These are phyloP conservation scores for Grosmannia huntii DNA, from an alignment of 2,329 filamentous ascomycete species.

Conservation along the genomic window DNA sequence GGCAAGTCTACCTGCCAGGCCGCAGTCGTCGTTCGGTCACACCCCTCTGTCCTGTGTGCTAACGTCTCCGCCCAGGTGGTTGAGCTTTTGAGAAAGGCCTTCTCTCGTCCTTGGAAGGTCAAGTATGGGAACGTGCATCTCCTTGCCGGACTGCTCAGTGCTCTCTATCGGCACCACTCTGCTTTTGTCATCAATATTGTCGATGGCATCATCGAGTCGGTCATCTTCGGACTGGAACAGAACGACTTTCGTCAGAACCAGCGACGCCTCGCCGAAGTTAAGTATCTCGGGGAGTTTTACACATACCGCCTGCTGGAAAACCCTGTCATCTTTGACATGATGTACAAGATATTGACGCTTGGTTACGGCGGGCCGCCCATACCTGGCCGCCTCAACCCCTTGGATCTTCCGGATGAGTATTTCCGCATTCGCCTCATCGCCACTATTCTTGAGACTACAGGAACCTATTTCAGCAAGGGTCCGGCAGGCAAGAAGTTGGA, in stretches of 20 bases:
- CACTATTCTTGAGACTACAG: slow-evolving; percentile 85
- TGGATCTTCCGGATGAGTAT: slow-evolving; percentile 87
- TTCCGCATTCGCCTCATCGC: slow-evolving; percentile 88
- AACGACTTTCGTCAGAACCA: slow-evolving; percentile 98
- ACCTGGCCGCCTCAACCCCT: slow-evolving; percentile 60
- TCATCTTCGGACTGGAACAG: slow-evolving; percentile 77
- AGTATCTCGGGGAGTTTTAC: slow-evolving; percentile 92
- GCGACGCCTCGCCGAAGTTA: slow-evolving; percentile 85
- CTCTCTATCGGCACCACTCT: slow-evolving; percentile 83
- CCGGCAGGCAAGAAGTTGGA: slow-evolving; percentile 93
- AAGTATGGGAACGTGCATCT: slow-evolving; percentile 96
- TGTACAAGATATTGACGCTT: slow-evolving; percentile 91
- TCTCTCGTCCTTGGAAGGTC: slow-evolving; percentile 91
- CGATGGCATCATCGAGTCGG: slow-evolving; percentile 79
- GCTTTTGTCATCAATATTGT: slow-evolving; percentile 85
- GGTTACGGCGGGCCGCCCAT: slow-evolving; percentile 78
- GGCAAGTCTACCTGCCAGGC: slow-evolving; percentile 24
- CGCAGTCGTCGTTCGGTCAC: neutral
- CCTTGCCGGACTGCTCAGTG: slow-evolving; percentile 76
- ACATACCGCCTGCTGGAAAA: slow-evolving; percentile 97
- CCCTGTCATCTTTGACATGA: slow-evolving; percentile 82
- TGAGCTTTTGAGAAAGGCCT: slow-evolving; percentile 62
- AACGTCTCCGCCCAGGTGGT: slow-evolving; percentile 15
- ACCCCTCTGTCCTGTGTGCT: neutral
- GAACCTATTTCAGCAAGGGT: slow-evolving; percentile 90